Conservation (phyloP, 2,329 filamentous ascomycete species). For the Ilyonectria robusta region DNA sequence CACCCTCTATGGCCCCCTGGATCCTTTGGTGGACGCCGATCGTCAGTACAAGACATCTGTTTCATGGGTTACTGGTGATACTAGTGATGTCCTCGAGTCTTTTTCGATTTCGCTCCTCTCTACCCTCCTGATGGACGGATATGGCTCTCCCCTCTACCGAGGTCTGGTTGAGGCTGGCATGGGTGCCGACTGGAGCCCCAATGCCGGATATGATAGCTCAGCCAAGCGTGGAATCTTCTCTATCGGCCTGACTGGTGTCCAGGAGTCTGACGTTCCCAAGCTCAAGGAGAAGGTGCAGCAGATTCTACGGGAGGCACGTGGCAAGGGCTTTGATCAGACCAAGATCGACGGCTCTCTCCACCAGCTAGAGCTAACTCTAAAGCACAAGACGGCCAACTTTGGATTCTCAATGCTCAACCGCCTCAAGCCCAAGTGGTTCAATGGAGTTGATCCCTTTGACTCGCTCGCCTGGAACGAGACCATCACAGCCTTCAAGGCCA, state of each 20-base stretch:
- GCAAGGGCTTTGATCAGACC: constrained; percentile 86
- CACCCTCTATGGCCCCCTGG: constrained; percentile 83
- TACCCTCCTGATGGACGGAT: constrained; percentile 90
- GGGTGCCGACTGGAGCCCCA: constrained; percentile 94
- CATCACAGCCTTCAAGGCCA: constrained; percentile 83
- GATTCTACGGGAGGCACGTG: constrained; percentile 77
- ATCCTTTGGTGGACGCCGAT: constrained; percentile 87
- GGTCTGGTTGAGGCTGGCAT: constrained; percentile 91
- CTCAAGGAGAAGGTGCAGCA: constrained; percentile 82
- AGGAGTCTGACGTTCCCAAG: constrained; percentile 81
- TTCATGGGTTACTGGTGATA: constrained; percentile 91
- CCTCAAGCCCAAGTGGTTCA: constrained; percentile 94
- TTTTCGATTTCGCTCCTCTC: constrained; percentile 89
- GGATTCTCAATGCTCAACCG: constrained; percentile 92
- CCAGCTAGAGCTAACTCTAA: constrained; percentile 91
- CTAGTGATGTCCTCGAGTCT: constrained; percentile 85
- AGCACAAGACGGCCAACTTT: constrained; percentile 97
- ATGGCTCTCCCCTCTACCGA: constrained; percentile 93
- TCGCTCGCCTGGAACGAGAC: constrained; percentile 93
- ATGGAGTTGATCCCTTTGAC: constrained; percentile 92
- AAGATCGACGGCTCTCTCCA: constrained; percentile 97
- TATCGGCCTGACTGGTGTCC: constrained; percentile 91
- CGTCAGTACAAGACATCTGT: constrained; percentile 95
- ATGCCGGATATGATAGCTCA: constrained; percentile 90
- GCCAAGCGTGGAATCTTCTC: constrained; percentile 87